Conservation (phyloP, 306 rosid genomes). For the Abrus pulchellus region DNA sequence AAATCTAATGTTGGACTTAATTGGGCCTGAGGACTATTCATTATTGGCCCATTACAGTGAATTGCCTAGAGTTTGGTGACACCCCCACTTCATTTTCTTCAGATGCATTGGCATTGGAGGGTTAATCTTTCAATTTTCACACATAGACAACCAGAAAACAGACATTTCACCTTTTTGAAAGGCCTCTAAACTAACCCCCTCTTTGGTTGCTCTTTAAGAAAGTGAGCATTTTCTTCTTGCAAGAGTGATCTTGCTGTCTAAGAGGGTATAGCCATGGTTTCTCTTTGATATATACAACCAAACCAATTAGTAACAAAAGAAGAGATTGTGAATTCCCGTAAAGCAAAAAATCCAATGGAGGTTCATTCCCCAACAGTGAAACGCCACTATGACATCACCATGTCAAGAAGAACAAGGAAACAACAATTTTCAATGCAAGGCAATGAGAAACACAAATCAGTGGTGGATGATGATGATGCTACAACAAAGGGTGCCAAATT, state of each 20-base stretch:
- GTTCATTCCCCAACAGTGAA: slow-evolving; percentile 53
- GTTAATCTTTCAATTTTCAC: slow-evolving; percentile 58
- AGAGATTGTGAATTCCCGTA: too few relatives aligned
- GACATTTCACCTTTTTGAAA: slow-evolving; percentile 72
- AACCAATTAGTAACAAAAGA: neutral
- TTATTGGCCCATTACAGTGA: slow-evolving; percentile 47
- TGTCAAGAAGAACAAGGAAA: slow-evolving; percentile 90
- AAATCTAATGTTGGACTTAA: slow-evolving; percentile 29
- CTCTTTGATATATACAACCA: slow-evolving; percentile 8
- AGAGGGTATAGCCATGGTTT: slow-evolving; percentile 24
- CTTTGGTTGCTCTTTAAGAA: slow-evolving; percentile 65
- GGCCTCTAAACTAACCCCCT: slow-evolving; percentile 60
- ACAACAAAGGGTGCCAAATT: neutral
- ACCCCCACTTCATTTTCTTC: slow-evolving; percentile 39
- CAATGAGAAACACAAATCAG: slow-evolving; percentile 42
- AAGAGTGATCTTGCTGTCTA: neutral
- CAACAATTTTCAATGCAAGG: slow-evolving; percentile 10
- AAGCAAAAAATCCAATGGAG: slow-evolving; percentile 54
- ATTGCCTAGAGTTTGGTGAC: slow-evolving; percentile 53
- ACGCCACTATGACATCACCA: slow-evolving; percentile 74
- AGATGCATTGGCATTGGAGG: slow-evolving; percentile 40
- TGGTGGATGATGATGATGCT: slow-evolving; percentile 5
- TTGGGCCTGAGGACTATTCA: slow-evolving; percentile 38
- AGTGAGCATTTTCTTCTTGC: slow-evolving; percentile 38
- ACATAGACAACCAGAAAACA: slow-evolving; percentile 49